These are phyloP conservation scores for Coemansia sp. DNA, from an alignment of 371 early-diverging fungal species.

Conservation along the genomic window DNA sequence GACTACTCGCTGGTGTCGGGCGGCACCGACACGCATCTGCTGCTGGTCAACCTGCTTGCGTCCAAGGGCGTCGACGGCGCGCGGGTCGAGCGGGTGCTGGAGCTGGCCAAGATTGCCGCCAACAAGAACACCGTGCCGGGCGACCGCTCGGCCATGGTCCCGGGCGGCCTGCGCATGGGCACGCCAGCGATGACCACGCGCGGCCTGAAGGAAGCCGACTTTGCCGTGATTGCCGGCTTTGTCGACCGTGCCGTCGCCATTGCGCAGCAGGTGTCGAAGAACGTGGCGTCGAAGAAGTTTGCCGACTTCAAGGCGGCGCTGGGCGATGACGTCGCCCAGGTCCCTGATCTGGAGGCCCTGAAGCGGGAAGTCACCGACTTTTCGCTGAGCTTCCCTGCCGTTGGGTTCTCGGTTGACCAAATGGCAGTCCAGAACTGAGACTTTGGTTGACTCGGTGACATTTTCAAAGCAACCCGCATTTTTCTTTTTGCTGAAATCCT, in stretches of 20 bases:
- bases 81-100: slow-evolving; percentile 90
- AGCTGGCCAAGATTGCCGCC: slow-evolving; percentile 91
- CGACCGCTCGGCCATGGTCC: slow-evolving; percentile 92
- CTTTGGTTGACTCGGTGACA: background rate
- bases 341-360: slow-evolving; percentile 41
- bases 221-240: slow-evolving; percentile 78
- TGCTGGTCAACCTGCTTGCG: slow-evolving; percentile 76
- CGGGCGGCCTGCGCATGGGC: slow-evolving; percentile 92
- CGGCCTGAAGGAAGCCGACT: slow-evolving; percentile 85
- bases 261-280: slow-evolving; percentile 61
- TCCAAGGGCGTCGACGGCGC: slow-evolving; percentile 83
- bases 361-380: slow-evolving; percentile 48
- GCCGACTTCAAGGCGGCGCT: slow-evolving; percentile 50
- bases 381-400: slow-evolving; percentile 51
- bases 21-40: slow-evolving; percentile 94
- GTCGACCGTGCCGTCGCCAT: slow-evolving; percentile 82
- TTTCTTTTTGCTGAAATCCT: background rate
- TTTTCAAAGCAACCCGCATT: too few species aligned
- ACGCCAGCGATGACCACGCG: slow-evolving; percentile 98
- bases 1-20: slow-evolving; percentile 89
- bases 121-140: slow-evolving; percentile 99
- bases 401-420: slow-evolving; percentile 47
- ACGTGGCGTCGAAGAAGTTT: slow-evolving; percentile 55
- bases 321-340: slow-evolving; percentile 37
- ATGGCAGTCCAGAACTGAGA: slow-evolving; percentile 13